Evolutionary conservation across 2,329 filamentous ascomycete species (phyloP).

Genomic region (Claviceps lovelessii): DNA sequence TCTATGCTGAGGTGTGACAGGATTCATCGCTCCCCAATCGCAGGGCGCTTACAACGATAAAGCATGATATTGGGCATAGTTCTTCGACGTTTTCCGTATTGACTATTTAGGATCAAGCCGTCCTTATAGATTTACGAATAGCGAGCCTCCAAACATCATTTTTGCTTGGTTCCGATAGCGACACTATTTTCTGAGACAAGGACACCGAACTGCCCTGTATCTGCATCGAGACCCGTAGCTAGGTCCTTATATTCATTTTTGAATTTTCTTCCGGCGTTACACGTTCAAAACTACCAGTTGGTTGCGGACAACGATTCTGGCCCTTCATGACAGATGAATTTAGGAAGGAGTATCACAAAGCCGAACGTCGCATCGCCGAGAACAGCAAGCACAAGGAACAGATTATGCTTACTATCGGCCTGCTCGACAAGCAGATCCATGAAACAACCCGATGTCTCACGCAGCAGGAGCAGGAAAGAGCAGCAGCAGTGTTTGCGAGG

Average conservation of each 20-base stretch:
- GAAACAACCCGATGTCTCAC: slow-evolving; percentile 2
- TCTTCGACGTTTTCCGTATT: background rate
- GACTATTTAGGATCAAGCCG: background rate
- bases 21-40: background rate
- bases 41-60: background rate
- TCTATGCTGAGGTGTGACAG: background rate
- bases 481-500: background rate
- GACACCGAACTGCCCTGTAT: background rate
- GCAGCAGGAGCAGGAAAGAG: slow-evolving; percentile 1
- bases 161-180: background rate
- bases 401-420: slow-evolving; percentile 1
- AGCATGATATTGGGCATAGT: background rate
- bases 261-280: background rate
- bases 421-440: slow-evolving; percentile 2
- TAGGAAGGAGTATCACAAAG: background rate
- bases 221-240: background rate
- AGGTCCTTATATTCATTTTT: background rate
- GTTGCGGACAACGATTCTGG: no score
- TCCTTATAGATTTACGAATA: background rate
- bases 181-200: background rate
- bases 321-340: background rate
- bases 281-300: background rate
- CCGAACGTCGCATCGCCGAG: background rate
- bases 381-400: background rate
- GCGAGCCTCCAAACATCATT: background rate